Evolutionary conservation across 108 stramenopile genomes (phyloP).

Genomic region (Nitzschia palea): DNA sequence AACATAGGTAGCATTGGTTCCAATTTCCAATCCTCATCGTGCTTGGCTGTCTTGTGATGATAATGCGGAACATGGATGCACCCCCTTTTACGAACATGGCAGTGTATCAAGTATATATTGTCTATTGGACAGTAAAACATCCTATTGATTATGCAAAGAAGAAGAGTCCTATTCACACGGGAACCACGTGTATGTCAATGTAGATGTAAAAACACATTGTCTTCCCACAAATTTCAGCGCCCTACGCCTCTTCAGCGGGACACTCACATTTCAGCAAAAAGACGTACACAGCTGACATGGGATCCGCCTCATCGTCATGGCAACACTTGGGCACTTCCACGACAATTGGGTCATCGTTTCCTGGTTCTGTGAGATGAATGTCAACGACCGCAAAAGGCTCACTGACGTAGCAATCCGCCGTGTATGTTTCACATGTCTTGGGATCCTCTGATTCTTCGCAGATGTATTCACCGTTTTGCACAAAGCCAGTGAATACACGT

Average conservation of each 20-base stretch:
- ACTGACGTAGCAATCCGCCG: neutral
- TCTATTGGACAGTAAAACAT: too few species aligned
- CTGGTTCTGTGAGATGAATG: neutral
- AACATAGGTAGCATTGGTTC: too few species aligned
- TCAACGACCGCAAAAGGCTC: neutral
- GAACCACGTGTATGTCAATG: too few species aligned
- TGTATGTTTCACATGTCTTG: neutral
- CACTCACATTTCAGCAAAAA: neutral
- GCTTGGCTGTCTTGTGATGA: too few species aligned
- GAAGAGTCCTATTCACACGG: too few species aligned
- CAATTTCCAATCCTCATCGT: too few species aligned
- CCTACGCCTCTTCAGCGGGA: neutral
- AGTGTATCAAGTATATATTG: too few species aligned
- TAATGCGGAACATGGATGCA: too few species aligned
- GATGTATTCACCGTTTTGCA: neutral
- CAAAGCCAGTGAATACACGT: neutral
- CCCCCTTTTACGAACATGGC: too few species aligned
- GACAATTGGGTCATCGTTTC: neutral
- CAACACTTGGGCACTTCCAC: neutral
- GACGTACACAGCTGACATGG: neutral
- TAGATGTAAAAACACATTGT: too few species aligned
- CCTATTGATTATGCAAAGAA: too few species aligned
- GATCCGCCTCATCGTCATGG: neutral
- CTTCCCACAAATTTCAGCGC: too few species aligned
- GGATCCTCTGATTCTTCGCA: neutral